phyloP scores from a whole-genome alignment of 2,329 filamentous ascomycete genomes.

The Pyrenochaeta sp. region DNA sequence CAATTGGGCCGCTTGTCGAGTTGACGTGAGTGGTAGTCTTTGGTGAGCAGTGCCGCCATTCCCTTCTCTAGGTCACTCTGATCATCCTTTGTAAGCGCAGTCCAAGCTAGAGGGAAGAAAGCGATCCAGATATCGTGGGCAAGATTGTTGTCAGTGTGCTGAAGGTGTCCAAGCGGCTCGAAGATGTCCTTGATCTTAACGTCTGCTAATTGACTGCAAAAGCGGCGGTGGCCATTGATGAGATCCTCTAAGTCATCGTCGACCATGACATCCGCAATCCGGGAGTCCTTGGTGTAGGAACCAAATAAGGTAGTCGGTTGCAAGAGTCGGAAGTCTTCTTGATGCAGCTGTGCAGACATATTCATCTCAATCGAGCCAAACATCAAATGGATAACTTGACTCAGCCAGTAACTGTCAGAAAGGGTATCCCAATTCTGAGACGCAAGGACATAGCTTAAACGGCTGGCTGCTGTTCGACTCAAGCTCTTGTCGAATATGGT shows the following conservation, averaged over 20 bases:
- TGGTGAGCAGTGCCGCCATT: slow-evolving; percentile 87
- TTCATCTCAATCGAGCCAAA: slow-evolving; percentile 91
- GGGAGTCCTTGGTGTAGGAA: slow-evolving; percentile 74
- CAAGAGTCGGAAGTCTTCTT: slow-evolving; percentile 83
- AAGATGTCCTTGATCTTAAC: slow-evolving; percentile 88
- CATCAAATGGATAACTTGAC: slow-evolving; percentile 91
- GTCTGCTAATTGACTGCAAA: slow-evolving; percentile 82
- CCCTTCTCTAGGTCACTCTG: slow-evolving; percentile 89
- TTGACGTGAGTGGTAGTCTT: slow-evolving; percentile 94
- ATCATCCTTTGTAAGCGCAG: slow-evolving; percentile 85
- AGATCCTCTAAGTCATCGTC: slow-evolving; percentile 85
- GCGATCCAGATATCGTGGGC: slow-evolving; percentile 90
- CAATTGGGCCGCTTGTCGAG: slow-evolving; percentile 96
- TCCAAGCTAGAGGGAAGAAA: slow-evolving; percentile 94
- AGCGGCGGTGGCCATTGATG: slow-evolving; percentile 80
- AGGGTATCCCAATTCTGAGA: slow-evolving; percentile 98
- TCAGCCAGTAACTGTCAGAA: slow-evolving; percentile 94
- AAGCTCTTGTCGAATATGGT: slow-evolving; percentile 93
- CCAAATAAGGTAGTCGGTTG: slow-evolving; percentile 77
- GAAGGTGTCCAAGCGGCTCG: slow-evolving; percentile 88
- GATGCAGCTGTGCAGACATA: slow-evolving; percentile 77
- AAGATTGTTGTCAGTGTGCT: slow-evolving; percentile 84
- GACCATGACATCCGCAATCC: slow-evolving; percentile 71
- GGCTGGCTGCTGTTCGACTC: slow-evolving; percentile 88
- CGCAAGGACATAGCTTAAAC: slow-evolving; percentile 86